These are phyloP conservation scores for Cyclotella baltica DNA, from an alignment of 108 stramenopile genomes.

Conservation along the genomic window DNA sequence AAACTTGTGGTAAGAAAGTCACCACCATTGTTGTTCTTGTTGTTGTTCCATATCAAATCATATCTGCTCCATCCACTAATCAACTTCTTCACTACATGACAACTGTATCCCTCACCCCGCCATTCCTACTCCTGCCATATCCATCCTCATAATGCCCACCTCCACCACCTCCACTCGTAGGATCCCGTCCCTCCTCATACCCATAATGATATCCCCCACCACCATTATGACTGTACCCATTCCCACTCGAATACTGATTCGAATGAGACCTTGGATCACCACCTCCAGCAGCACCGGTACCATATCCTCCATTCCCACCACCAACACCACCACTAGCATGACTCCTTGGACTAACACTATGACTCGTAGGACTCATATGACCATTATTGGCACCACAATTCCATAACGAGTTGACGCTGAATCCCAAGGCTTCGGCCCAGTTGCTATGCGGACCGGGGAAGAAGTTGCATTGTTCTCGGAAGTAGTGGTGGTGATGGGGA, in stretches of 20 bases:
- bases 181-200: constrained; percentile 29
- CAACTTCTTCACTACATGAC: constrained; percentile 32
- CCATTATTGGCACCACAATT: constrained; percentile 75
- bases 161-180: constrained; percentile 5
- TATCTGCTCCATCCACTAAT: no score
- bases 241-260: neutral
- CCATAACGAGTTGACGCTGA: constrained; percentile 81
- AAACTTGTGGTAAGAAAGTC: no score
- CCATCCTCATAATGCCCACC: constrained; percentile 25
- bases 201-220: constrained; percentile 20
- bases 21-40: no score
- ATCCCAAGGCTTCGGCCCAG: constrained; percentile 75
- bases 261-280: neutral
- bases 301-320: constrained; percentile 9
- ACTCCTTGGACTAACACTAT: constrained; percentile 33
- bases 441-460: constrained; percentile 56
- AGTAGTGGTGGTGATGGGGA: constrained; percentile 22
- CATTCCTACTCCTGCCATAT: constrained; percentile 22
- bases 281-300: neutral
- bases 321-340: neutral
- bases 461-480: constrained; percentile 45
- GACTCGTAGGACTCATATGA: constrained; percentile 59
- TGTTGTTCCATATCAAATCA: no score
- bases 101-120: constrained; percentile 41
- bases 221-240: neutral